A percentile compares a stretch with the other conserved stretches of the same genome.
These are phyloP conservation scores for Candida yuanshanica DNA, from an alignment of 805 yeast genomes.

Conservation along the genomic window DNA sequence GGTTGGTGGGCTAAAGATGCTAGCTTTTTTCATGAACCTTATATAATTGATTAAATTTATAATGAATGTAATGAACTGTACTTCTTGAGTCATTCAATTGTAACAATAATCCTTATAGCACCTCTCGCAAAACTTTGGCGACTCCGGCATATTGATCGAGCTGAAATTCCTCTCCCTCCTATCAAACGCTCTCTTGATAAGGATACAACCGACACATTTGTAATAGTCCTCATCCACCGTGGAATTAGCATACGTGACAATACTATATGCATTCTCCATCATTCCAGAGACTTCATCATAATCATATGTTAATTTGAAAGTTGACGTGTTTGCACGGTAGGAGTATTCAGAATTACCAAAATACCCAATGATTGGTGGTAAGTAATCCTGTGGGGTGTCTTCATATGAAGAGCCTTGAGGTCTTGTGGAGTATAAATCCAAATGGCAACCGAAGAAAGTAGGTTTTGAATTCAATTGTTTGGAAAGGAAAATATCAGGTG, in stretches of 20 bases:
- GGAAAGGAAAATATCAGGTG: slow-evolving; percentile 38
- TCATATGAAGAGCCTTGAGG: neutral
- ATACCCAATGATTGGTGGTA: slow-evolving; percentile 53
- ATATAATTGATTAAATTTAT: too few species aligned
- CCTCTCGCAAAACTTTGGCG: slow-evolving; percentile 29
- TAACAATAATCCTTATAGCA: slow-evolving; percentile 38
- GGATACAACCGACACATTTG: slow-evolving; percentile 52
- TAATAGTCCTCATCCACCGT: slow-evolving; percentile 30
- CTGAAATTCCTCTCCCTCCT: slow-evolving; percentile 23
- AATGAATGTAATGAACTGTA: neutral
- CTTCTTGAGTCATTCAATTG: slow-evolving; percentile 17
- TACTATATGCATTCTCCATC: slow-evolving; percentile 46
- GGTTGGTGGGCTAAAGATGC: too few species aligned
- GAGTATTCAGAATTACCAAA: slow-evolving; percentile 39
- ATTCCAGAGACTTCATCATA: slow-evolving; percentile 36
- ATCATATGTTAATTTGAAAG: slow-evolving; percentile 49
- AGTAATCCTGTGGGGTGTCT: slow-evolving; percentile 7
- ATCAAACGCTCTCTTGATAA: slow-evolving; percentile 48
- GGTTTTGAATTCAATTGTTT: slow-evolving; percentile 54
- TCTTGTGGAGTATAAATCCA: slow-evolving; percentile 13
- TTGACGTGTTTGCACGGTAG: slow-evolving; percentile 48
- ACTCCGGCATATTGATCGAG: slow-evolving; percentile 12
- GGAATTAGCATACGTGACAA: slow-evolving; percentile 43
- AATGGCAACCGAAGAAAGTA: slow-evolving; percentile 71
- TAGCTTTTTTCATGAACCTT: neutral